Evolutionary conservation across 2,329 filamentous ascomycete species (phyloP).

Genomic region (Talaromyces atroroseus): DNA sequence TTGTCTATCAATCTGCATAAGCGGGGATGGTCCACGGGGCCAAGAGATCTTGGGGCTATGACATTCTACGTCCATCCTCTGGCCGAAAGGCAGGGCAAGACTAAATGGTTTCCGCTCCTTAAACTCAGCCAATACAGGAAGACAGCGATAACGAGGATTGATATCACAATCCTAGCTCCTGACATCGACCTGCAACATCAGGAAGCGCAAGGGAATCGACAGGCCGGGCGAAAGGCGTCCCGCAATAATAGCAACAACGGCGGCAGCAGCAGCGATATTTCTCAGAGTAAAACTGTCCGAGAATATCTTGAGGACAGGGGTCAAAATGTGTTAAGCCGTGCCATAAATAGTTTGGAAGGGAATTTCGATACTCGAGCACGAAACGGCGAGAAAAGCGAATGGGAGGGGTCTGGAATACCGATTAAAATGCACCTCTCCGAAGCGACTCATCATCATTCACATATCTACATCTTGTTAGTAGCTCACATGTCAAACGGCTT

Average conservation of each 20-base stretch:
- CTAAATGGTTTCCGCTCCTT: slow-evolving; percentile 26
- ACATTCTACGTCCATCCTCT: slow-evolving; percentile 46
- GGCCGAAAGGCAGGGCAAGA: not conserved
- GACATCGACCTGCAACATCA: slow-evolving; percentile 19
- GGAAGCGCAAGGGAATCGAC: slow-evolving; percentile 6
- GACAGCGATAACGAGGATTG: slow-evolving; percentile 30
- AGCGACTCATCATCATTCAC: slow-evolving; percentile 39
- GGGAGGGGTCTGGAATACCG: slow-evolving; percentile 13
- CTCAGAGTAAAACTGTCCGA: slow-evolving; percentile 16
- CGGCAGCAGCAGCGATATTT: not conserved
- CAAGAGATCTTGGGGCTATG: slow-evolving; percentile 43
- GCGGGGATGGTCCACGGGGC: slow-evolving; percentile 52
- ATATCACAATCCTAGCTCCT: slow-evolving; percentile 36
- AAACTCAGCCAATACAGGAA: slow-evolving; percentile 25
- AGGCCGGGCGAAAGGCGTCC: not conserved
- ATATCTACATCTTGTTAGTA: slow-evolving; percentile 52
- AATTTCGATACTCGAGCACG: not conserved
- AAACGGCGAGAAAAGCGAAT: slow-evolving; percentile 1
- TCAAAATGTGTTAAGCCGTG: slow-evolving; percentile 16
- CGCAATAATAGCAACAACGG: not conserved
- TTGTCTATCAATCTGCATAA: slow-evolving; percentile 40
- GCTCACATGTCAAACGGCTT: slow-evolving; percentile 46
- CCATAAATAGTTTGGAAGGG: slow-evolving; percentile 14
- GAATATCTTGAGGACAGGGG: slow-evolving; percentile 22
- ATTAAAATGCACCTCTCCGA: slow-evolving; percentile 34